These are phyloP conservation scores for Camptophora hylomeconis DNA, from an alignment of 2,329 filamentous ascomycete species.

Conservation along the genomic window DNA sequence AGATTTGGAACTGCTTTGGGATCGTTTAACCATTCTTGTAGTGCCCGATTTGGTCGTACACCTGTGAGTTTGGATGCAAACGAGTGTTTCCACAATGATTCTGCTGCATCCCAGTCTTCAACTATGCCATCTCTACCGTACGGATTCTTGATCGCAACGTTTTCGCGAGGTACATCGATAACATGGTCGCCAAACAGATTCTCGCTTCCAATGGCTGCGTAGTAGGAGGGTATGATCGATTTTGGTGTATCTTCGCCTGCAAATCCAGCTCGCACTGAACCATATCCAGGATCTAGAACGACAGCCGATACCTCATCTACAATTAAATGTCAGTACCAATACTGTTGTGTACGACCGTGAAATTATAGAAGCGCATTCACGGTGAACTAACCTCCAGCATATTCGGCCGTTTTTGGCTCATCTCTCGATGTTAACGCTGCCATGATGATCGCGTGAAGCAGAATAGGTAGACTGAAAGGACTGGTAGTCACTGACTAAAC, in stretches of 20 bases:
- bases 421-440: constrained; percentile 13
- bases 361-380: constrained; percentile 3
- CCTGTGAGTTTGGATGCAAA: constrained; percentile 81
- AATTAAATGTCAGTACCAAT: not conserved
- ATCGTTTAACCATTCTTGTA: constrained; percentile 70
- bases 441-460: no score
- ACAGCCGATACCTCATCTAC: constrained; percentile 94
- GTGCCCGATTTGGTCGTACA: constrained; percentile 53
- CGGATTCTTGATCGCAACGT: constrained; percentile 80
- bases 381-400: constrained; percentile 33
- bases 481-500: no score
- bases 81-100: constrained; percentile 83
- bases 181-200: constrained; percentile 80
- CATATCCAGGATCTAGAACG: constrained; percentile 89
- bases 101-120: constrained; percentile 89
- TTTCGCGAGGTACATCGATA: constrained; percentile 60
- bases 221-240: constrained; percentile 80
- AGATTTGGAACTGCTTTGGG: constrained; percentile 34
- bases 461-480: no score
- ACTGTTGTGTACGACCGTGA: no score
- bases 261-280: constrained; percentile 82
- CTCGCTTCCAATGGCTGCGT: constrained; percentile 50
- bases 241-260: constrained; percentile 97
- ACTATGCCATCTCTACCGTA: constrained; percentile 82
- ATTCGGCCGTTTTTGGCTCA: constrained; percentile 32